Evolutionary conservation across 1,139 yeast genomes (phyloP), one percentile per base, ranked within the genome.

Genomic region (Yamadazyma trypodendri): DNA sequence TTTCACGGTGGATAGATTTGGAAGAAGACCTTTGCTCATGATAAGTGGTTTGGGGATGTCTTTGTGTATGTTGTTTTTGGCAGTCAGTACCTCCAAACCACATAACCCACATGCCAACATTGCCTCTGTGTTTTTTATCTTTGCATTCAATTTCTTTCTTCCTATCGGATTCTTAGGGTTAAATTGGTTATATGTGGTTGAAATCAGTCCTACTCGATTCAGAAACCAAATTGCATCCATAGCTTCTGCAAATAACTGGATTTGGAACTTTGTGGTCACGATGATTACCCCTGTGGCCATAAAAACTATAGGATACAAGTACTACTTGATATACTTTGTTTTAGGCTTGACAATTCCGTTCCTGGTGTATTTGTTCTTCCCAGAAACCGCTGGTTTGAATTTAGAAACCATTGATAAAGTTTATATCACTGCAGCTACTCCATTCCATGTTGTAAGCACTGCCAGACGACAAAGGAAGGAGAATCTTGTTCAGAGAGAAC

Each of bases 351-450:
- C 62, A 16, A 63, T 79, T 29, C 84, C 86, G 14, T 54, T 65
- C 21, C 13, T 12, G 15, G 67, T 77, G 11, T 77, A 68, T 54
- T 67, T 74, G 46, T 69, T 76, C 44, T 69, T 75, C 36, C 84
- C 84, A 2, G 84, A 79, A 52, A 79, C 84, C 2, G 73, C 77
- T 50, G 77, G 73, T 12, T 61, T 74, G 34, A 70, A 80, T 2
- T 64, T 79, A 48, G 84, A 79, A 52, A 81, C 78, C 50, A 61
- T 79, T 52, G 84, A 79, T 51, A 65, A 72, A 46, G 79, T 82
- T 43, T 79, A 18, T 16, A 10, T 20, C 20, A n/a, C n/a, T 7
- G 11, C 32, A n/a, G 9, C 32, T 9, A 4, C 32, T 9, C 32
- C 32, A 20, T 20, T 30, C 24, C 24, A 30, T 12, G 32, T 30